Evolutionary conservation across 768 basidiomycete species (phyloP).

Genomic region (Coprinopsis cinerea): DNA sequence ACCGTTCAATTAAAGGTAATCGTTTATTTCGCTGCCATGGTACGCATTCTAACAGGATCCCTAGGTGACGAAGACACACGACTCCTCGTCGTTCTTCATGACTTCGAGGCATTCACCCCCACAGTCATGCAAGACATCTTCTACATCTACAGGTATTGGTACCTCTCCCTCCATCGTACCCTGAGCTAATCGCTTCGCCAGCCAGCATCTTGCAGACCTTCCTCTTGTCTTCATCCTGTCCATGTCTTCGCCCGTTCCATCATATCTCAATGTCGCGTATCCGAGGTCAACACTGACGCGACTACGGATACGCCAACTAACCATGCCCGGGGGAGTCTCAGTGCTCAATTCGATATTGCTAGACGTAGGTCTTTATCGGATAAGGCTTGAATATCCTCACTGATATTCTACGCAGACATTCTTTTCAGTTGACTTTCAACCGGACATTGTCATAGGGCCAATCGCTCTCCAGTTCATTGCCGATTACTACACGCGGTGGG

Average conservation of each 20-base stretch:
- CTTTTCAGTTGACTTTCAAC: conserved; percentile 57
- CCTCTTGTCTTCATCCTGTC: conserved; percentile 64
- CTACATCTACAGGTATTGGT: conserved; percentile 58
- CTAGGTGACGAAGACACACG: conserved; percentile 16
- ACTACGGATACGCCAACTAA: conserved; percentile 47
- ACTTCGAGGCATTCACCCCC: conserved; percentile 69
- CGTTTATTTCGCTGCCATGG: not conserved
- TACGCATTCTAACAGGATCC: not conserved
- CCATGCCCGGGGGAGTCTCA: conserved; percentile 40
- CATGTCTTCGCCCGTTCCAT: conserved; percentile 51
- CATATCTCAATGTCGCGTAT: conserved; percentile 56
- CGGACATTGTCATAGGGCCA: conserved; percentile 58
- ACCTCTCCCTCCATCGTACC: not conserved
- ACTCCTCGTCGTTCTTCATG: conserved; percentile 60
- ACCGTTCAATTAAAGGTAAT: conserved; percentile 33
- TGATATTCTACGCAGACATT: conserved; percentile 29
- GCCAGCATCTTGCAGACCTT: conserved; percentile 45
- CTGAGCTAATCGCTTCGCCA: conserved; percentile 21
- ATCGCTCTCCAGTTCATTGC: conserved; percentile 45
- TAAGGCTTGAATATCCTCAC: not conserved
- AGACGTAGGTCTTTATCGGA: conserved; percentile 33
- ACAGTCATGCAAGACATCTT: conserved; percentile 62
- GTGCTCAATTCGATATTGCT: conserved; percentile 50
- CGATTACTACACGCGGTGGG: conserved; percentile 53
- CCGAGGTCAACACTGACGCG: conserved; percentile 53